Percentiles rank a stretch among this genome's conserved stretches.
phyloP scores from a whole-genome alignment of 352 stramenopile genomes.

The Globisporangium echinulatum region DNA sequence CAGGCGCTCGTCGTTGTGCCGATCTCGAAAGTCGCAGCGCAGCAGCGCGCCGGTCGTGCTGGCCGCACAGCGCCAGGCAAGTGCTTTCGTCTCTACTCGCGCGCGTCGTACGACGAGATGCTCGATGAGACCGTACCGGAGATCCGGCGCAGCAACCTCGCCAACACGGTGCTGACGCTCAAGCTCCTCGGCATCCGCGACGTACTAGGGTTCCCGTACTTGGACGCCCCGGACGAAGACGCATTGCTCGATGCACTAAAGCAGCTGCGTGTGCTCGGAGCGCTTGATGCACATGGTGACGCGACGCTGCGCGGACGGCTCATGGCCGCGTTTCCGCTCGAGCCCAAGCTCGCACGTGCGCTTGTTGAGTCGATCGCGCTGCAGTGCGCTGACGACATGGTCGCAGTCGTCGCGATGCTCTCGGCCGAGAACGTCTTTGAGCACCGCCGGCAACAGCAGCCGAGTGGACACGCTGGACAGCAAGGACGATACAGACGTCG shows the following conservation, averaged over 20 bases:
- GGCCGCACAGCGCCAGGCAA: constrained; percentile 95
- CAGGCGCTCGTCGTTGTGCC: constrained; percentile 90
- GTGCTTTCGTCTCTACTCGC: constrained; percentile 98
- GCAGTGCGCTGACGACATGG: constrained; percentile 57
- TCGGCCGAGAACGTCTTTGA: constrained; percentile 77
- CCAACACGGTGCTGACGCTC: constrained; percentile 92
- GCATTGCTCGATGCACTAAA: constrained; percentile 68
- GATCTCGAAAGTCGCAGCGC: constrained; percentile 93
- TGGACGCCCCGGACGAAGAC: constrained; percentile 67
- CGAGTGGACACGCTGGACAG: constrained; percentile 2
- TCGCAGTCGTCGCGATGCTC: constrained; percentile 76
- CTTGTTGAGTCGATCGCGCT: constrained; percentile 59
- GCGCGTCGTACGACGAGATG: constrained; percentile 94
- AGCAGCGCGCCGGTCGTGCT: constrained; percentile 93
- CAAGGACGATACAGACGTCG: constrained; percentile 15
- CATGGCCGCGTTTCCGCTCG: constrained; percentile 83
- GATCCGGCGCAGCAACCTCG: constrained; percentile 94
- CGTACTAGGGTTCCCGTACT: constrained; percentile 59
- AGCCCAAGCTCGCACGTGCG: constrained; percentile 59
- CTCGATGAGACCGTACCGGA: constrained; percentile 97
- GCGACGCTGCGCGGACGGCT: constrained; percentile 60
- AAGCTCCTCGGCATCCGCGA: constrained; percentile 70
- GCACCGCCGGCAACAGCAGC: constrained; percentile 12
- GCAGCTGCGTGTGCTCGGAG: constrained; percentile 65
- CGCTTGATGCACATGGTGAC: constrained; percentile 38